phyloP scores from a whole-genome alignment of 164 flowering plant species.

The Vitis vinifera region DNA sequence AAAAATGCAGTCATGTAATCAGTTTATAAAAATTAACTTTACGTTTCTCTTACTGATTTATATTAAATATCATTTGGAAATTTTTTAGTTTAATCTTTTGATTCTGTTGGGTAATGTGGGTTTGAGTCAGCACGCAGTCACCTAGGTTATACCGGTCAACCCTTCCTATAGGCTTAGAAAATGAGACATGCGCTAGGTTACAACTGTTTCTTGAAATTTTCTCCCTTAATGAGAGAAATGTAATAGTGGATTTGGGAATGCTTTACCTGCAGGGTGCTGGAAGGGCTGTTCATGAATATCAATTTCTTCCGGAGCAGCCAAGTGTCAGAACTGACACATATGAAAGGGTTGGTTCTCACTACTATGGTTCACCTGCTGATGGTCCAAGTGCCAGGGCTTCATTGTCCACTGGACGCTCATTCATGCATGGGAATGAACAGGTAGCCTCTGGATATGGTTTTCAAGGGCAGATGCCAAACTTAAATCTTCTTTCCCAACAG shows the following conservation, averaged over 20 bases:
- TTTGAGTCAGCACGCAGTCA: too few species aligned
- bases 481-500: conserved; percentile 52
- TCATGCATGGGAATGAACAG: conserved; percentile 53
- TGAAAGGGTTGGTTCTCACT: conserved; percentile 56
- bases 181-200: too few species aligned
- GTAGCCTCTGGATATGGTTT: conserved; percentile 42
- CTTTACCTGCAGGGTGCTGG: conserved; percentile 30
- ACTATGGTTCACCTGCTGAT: conserved; percentile 50
- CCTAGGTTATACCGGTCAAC: too few species aligned
- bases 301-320: conserved; percentile 93
- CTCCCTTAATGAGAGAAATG: neutral
- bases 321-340: conserved; percentile 59
- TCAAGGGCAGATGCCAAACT: conserved; percentile 47
- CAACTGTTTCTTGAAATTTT: neutral
- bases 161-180: too few species aligned
- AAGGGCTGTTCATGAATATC: conserved; percentile 77
- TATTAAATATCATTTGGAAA: too few species aligned
- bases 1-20: too few species aligned
- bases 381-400: conserved; percentile 40
- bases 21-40: too few species aligned
- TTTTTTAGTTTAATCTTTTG: too few species aligned
- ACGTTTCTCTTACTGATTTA: too few species aligned
- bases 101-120: too few species aligned
- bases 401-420: conserved; percentile 39
- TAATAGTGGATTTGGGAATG: neutral